phyloP scores from a whole-genome alignment of 73 alveolate species.

The Effrenium voratum region DNA sequence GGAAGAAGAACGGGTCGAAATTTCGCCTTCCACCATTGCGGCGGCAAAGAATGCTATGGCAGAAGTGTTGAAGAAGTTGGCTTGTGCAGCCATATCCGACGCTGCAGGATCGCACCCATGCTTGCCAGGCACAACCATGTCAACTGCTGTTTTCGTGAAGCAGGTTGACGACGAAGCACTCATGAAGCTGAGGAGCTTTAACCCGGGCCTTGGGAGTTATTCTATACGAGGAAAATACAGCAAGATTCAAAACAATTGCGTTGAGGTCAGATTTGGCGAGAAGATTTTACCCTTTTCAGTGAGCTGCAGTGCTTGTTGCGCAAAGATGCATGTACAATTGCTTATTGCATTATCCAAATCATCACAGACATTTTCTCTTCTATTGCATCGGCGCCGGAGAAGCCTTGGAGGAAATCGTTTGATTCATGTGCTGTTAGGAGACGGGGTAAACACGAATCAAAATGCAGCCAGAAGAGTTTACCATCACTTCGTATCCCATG shows the following conservation, averaged over 20 bases:
- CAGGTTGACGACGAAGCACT: slow-evolving; percentile 18
- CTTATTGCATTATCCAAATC: not conserved
- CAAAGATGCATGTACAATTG: not conserved
- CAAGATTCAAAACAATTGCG: slow-evolving; percentile 21
- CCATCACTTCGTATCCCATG: not conserved
- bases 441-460: not conserved
- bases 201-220: not conserved
- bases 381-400: not conserved
- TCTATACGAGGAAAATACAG: not conserved
- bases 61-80: not conserved
- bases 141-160: not conserved
- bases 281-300: not conserved
- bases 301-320: not conserved
- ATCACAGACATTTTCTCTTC: not conserved
- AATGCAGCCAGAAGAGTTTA: not conserved
- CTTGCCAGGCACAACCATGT: not conserved
- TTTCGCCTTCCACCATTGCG: not conserved
- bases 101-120: not conserved
- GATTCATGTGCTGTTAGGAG: not conserved
- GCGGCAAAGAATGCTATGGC: not conserved
- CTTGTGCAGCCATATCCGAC: not conserved
- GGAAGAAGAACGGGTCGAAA: not conserved
- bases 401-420: not conserved
- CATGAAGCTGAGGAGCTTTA: not conserved
- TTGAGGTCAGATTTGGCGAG: not conserved